These are phyloP conservation scores for Suillus subaureus DNA, from an alignment of 768 basidiomycete genomes.

Conservation along the genomic window DNA sequence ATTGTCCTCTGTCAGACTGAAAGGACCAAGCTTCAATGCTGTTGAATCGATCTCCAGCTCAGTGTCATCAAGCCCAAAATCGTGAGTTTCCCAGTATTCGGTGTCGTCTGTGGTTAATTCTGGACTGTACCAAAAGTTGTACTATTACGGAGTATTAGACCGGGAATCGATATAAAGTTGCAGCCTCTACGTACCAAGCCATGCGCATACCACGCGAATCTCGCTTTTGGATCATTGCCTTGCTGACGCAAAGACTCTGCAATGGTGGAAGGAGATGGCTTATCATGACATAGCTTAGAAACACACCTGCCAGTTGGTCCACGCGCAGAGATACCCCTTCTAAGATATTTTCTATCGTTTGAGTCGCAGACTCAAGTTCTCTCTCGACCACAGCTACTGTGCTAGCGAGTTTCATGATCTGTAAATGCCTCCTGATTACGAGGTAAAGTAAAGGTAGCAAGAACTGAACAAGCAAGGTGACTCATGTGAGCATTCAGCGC, in stretches of 20 bases:
- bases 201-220: constrained; percentile 1
- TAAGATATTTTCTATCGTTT: background rate
- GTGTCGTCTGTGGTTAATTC: background rate
- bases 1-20: too few species aligned
- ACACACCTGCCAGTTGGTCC: background rate
- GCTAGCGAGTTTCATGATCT: constrained; percentile 32
- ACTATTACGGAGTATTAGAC: background rate
- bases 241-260: background rate
- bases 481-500: background rate
- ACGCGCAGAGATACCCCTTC: background rate
- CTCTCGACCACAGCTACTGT: constrained; percentile 28
- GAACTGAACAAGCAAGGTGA: constrained; percentile 23
- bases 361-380: constrained; percentile 19
- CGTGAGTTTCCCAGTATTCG: background rate
- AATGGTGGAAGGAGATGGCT: too few species aligned
- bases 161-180: background rate
- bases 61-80: background rate
- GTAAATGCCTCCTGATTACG: constrained; percentile 35
- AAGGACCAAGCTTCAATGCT: background rate
- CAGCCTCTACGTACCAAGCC: background rate
- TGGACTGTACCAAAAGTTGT: constrained; percentile 2
- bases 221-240: background rate
- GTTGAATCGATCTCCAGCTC: background rate
- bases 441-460: constrained; percentile 39
- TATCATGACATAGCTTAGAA: background rate